Base-by-base conservation (phyloP, 2,329 filamentous ascomycete species). In the Aspergillus luchuensis region DNA sequence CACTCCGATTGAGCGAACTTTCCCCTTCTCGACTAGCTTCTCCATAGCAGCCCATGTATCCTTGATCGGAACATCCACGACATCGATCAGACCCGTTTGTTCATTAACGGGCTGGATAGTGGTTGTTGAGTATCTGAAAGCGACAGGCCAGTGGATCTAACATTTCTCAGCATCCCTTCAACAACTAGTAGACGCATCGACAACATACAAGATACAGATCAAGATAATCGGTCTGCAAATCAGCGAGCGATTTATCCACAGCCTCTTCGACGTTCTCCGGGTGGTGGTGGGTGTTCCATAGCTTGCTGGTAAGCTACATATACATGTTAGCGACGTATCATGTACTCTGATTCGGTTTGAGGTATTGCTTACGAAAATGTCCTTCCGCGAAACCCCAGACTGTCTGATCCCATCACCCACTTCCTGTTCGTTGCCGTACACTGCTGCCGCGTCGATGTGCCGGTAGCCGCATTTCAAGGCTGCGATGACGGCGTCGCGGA, bases 1-100 rank as follows among this genome's bases (percentile, higher is more conserved):
- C 11, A 92, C 85, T 36, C 90, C 89, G 66, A 92, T 91, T 41
- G 85, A 85, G 60, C 81, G 82, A 52, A 85, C 86, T 50, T 83
- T 82, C 53, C 88, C 88, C 3, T 83, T 82, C 7, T 73, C 68
- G 3, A 84, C 72, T 2, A 86, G 69, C 8, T 81, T 82, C 68
- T 85, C 81, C 78, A 91, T 85, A 17, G 83, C 83, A 2, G 41
- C 19, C 41, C 41, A 45, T 23, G 41, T 45, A 45, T 45, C 41
- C 13, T 23, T 45, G 19, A 45, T 45, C 13, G 41, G 41, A 10
- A 45, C 41, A 5, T 45, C 19, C 3, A 45, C 41, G 10, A 45
- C 41, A 19, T 45, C 41, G 13, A 45, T 45, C 10, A 45, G 19
- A 11, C 63, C 63, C 36, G 63, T 69, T 30, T 61, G 63, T 57